phyloP scores from a whole-genome alignment of 1,284 basidiomycete genomes.

The Cerioporus squamosus region DNA sequence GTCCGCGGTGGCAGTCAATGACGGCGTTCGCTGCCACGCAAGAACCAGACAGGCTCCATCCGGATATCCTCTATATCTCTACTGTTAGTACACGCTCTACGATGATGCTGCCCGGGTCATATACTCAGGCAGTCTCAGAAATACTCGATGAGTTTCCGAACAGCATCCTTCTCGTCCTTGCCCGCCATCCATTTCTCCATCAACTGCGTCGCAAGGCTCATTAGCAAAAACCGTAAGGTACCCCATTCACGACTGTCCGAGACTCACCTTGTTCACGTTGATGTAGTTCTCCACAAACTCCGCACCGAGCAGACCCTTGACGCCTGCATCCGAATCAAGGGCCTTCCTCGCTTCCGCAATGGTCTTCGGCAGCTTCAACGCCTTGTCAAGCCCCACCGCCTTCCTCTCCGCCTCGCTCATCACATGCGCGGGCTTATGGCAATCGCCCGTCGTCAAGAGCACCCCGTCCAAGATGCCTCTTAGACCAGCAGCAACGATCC shows the following conservation, averaged over 20 bases:
- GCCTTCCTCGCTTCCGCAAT: constrained; percentile 49
- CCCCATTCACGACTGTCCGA: background rate
- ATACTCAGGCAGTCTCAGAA: too few species aligned
- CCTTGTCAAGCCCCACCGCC: constrained; percentile 45
- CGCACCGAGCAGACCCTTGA: constrained; percentile 46
- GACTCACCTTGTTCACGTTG: constrained; percentile 51
- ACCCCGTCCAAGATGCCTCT: constrained; percentile 43
- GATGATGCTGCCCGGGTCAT: too few species aligned
- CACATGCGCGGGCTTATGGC: constrained; percentile 41
- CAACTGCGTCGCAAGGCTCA: too few species aligned
- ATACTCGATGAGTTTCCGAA: constrained; percentile 18
- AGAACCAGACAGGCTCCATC: too few species aligned
- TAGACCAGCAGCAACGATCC: constrained; percentile 51
- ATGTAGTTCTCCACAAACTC: constrained; percentile 54
- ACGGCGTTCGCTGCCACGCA: too few species aligned
- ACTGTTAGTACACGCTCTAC: too few species aligned
- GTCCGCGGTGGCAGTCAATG: too few species aligned
- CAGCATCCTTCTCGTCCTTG: constrained; percentile 13
- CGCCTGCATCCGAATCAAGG: constrained; percentile 39
- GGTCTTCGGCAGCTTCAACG: constrained; percentile 46
- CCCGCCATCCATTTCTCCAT: constrained; percentile 19
- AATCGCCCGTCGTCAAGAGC: constrained; percentile 44
- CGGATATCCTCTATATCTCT: too few species aligned
- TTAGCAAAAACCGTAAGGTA: too few species aligned
- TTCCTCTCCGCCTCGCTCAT: constrained; percentile 46